Evolutionary conservation across 805 yeast genomes (phyloP).

Genomic region (Candida silvicultrix): DNA sequence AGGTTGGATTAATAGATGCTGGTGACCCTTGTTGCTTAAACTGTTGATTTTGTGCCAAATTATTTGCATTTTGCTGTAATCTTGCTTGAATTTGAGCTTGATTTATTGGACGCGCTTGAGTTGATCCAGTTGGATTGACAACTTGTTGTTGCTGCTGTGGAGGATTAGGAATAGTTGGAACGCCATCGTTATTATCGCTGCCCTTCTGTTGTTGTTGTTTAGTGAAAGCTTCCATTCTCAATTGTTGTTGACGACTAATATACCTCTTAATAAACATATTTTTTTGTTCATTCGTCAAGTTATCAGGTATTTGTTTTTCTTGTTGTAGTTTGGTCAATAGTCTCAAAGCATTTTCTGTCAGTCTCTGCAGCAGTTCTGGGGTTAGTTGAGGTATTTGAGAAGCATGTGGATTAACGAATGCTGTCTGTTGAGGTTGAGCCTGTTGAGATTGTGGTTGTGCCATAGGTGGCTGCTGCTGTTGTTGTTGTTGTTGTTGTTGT

Average conservation of each 20-base stretch:
- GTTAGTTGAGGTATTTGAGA: constrained; percentile 7
- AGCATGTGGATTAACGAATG: background rate
- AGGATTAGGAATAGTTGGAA: background rate
- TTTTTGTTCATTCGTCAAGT: constrained; percentile 19
- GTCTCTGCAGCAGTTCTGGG: constrained; percentile 12
- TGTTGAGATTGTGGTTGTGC: constrained; percentile 3
- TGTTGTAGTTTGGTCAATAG: constrained; percentile 17
- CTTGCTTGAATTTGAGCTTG: constrained; percentile 2
- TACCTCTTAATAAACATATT: constrained; percentile 17
- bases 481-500: constrained; percentile 5
- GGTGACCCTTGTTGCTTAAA: background rate
- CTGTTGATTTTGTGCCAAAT: background rate
- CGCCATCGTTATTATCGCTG: background rate
- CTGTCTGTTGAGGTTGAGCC: background rate
- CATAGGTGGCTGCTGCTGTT: constrained; percentile 17
- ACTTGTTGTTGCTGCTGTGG: constrained; percentile 1
- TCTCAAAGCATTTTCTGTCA: constrained; percentile 20
- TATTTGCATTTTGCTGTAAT: constrained; percentile 1
- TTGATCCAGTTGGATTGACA: background rate
- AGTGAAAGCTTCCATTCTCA: constrained; percentile 7
- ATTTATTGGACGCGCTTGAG: background rate
- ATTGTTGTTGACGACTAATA: constrained; percentile 20
- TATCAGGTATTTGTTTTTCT: constrained; percentile 17
- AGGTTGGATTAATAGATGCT: background rate
- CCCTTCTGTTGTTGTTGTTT: constrained; percentile 2